Evolutionary conservation across 139 green algal genomes (phyloP), one percentile per base, ranked within the genome.

Genomic region (Yamagishiella unicocca): DNA sequence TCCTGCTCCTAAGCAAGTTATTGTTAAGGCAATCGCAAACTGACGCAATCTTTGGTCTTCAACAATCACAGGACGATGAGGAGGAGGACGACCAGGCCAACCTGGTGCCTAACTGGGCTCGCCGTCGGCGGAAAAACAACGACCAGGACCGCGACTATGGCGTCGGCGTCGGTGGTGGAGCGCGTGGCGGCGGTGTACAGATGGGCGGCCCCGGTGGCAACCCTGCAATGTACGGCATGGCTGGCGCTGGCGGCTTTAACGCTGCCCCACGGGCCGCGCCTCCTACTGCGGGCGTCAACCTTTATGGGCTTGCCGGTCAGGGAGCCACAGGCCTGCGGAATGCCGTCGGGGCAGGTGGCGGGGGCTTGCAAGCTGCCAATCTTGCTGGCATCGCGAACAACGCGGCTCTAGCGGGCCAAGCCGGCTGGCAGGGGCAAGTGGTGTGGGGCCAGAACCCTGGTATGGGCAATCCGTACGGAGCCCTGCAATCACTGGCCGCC

Each of bases 91-190:
- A 86, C n/a, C 55, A 86, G 64, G 22, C 80, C 33, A 78, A 86
- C 80, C 62, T 86, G 61, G 80, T 86, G 17, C 80, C 80, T 64
- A 86, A 86, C 80, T 86, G 80, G 80, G 80, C 80, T 67, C 80
- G 80, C 64, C 80, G 80, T 3, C 80, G 80, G 80, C 62, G 64
- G 80, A 86, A 86, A 50, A 77, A 38, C 80, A 29, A 17, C 12
- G 80, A 86, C 80, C 62, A 86, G 64, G 80, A 86, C 42, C 62
- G 80, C 33, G 80, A 86, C 80, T 86, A 86, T 42, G 78, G 78
- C 38, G 37, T 58, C 27, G 62, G 55, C 19, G 19, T 86, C 45
- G 80, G 80, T 6, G 14, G 78, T 8, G 17, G 62, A 42, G 37
- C 80, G 10, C 64, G 64, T 12, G 64, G 38, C 24, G 46, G 24